A percentile compares a stretch with the other conserved stretches of the same genome.
These are phyloP conservation scores for Boletellus sp. DNA, from an alignment of 1,284 basidiomycete species.

Conservation along the genomic window DNA sequence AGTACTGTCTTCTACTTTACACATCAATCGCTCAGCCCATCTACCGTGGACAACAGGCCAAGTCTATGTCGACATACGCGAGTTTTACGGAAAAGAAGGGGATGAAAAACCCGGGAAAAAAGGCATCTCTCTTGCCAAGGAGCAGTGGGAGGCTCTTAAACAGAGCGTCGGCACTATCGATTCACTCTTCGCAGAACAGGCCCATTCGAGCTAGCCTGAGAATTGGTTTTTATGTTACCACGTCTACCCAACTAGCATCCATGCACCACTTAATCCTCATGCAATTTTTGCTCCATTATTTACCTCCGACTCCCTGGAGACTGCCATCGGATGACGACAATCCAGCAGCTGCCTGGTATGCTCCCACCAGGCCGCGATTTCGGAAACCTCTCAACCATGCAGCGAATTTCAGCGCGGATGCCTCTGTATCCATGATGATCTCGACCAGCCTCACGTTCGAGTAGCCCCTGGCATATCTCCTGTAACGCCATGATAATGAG, in stretches of 20 bases:
- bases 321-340: conserved; percentile 36
- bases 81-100: conserved; percentile 58
- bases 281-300: background rate
- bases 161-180: conserved; percentile 45
- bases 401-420: conserved; percentile 51
- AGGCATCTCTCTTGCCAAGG: conserved; percentile 66
- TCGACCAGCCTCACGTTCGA: conserved; percentile 52
- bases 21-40: background rate
- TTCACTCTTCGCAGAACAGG: conserved; percentile 43
- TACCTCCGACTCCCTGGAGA: background rate
- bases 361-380: conserved; percentile 56
- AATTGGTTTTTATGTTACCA: background rate
- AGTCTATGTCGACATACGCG: conserved; percentile 72
- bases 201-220: background rate
- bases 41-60: conserved; percentile 35
- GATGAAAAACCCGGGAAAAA: conserved; percentile 81
- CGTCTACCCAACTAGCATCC: background rate
- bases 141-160: conserved; percentile 70
- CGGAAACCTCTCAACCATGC: conserved; percentile 69
- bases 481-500: conserved; percentile 28
- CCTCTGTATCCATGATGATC: conserved; percentile 64
- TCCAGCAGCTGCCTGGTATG: conserved; percentile 67
- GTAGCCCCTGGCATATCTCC: conserved; percentile 57
- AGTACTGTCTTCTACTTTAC: background rate
- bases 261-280: conserved; percentile 6